Percentiles rank a stretch among this genome's conserved stretches.
Conservation (phyloP, 2,329 filamentous ascomycete genomes). For the Clonostachys rhizophaga region DNA sequence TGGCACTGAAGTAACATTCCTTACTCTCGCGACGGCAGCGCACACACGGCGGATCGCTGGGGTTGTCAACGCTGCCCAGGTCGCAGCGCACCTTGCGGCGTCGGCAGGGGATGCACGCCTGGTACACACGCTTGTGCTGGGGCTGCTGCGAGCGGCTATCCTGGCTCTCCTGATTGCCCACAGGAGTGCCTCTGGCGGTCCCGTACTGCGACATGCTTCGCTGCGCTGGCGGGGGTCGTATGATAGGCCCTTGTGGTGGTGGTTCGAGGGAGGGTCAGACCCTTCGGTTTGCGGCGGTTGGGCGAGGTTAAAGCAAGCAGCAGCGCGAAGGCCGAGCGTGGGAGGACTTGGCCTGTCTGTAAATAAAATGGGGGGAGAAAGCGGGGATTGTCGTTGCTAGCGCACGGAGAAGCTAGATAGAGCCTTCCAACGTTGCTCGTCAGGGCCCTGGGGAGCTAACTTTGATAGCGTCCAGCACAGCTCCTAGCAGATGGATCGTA, state of each 20-base stretch:
- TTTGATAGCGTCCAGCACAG: too few relatives aligned
- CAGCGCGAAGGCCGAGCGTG: too few relatives aligned
- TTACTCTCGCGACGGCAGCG: slow-evolving; percentile 93
- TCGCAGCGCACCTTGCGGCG: slow-evolving; percentile 60
- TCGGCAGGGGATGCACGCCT: slow-evolving; percentile 59
- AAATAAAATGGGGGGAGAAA: too few relatives aligned
- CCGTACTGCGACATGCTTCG: slow-evolving; percentile 3
- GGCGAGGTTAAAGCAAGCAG: slow-evolving; percentile 13
- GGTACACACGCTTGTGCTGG: slow-evolving; percentile 55
- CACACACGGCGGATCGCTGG: slow-evolving; percentile 88
- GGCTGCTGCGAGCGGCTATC: slow-evolving; percentile 2
- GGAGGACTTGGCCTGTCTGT: too few relatives aligned
- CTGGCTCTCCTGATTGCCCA: slow-evolving; percentile 4
- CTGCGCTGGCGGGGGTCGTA: background rate
- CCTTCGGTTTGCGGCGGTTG: slow-evolving; percentile 28
- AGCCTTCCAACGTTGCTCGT: too few relatives aligned
- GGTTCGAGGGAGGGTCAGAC: background rate
- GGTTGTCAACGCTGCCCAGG: slow-evolving; percentile 79
- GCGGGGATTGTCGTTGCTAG: too few relatives aligned
- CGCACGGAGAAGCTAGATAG: too few relatives aligned
- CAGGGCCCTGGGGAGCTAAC: too few relatives aligned
- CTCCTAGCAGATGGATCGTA: too few relatives aligned
- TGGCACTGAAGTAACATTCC: slow-evolving; percentile 95
- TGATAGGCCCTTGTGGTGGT: background rate
- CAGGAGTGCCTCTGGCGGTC: slow-evolving; percentile 8